Base-by-base conservation (phyloP, 2,329 filamentous ascomycete species). In the Cercospora citrullina region DNA sequence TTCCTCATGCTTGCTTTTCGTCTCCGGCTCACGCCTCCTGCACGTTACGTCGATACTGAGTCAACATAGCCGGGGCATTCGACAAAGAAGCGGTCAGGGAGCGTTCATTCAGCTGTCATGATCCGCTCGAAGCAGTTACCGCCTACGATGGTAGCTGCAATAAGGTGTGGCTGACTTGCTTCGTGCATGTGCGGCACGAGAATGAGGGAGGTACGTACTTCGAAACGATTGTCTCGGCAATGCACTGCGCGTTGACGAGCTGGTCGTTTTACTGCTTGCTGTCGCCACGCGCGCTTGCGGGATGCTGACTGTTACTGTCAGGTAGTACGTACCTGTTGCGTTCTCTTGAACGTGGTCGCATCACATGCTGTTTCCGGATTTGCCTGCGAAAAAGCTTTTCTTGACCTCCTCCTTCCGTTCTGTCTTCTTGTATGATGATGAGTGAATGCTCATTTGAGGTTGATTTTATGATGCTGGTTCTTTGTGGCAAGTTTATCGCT, bases 111-210 rank as follows among this genome's bases (percentile, higher is more conserved):
- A 16, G 48, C 48, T 55, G 48, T 55, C 48, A 55, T 26, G 10
- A 28, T n/a, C 48, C 48, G 48, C 48, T 55, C 48, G 48, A 26
- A 55, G 26, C 21, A 28, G 48, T 26, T 55, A 55, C 36, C 48
- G 18, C 12, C 16, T 7, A 36, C 4, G 30, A 36, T 36, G 55
- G 16, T 21, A 31, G 30, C 55, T 18, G 31, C 18, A 36, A 33
- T 36, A 59, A 59, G 55, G 55, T 36, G 55, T 59, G 55, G 55
- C 55, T 36, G 55, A 9, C 55, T 59, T 59, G 28, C 30, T 59
- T 36, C 18, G 28, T 59, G 30, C 55, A 31, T 31, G 31, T 59
- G 28, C 55, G 55, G 55, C 30, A 59, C 55, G 55, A 59, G 31
- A 21, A 59, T 30, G 28, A 33, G 36, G 18, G 55, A n/a, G 30